Evolutionary conservation across 805 yeast species (phyloP), one percentile per base, ranked within the genome.

Genomic region (Yueomyces sp.): DNA sequence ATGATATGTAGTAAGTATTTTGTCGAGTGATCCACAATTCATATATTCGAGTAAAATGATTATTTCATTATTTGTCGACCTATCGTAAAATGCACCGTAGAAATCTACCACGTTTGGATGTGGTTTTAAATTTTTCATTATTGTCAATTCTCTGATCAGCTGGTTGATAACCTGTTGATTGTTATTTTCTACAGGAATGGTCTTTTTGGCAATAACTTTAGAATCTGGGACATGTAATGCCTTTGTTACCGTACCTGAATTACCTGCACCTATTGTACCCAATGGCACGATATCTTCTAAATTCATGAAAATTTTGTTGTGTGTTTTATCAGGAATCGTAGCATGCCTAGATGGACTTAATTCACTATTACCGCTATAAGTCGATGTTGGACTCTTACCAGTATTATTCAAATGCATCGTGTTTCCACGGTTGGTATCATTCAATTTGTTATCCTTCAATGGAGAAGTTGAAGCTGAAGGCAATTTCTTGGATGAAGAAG

Each of bases 11-110:
- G 72, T 71, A 48, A 80, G 65, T 28, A 90, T 80, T 48, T 84
- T 78, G 58, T 92, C 97, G 36, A 90, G 68, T 0, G 96, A 86
- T 0, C 95, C 90, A 62, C 96, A 85, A 62, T 90, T 95, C 76
- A 90, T 85, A 63, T 85, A 88, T 63, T 90, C 97, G 94, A 88
- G 87, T 59, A 95, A 82, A 47, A 92, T 83, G 11, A 86, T 81
- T 19, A 92, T 88, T 48, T 85, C 84, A 54, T 75, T 76, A 48
- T 49, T 52, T 1, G 52, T 49, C 2, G 59, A 48, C 30, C 72
- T 74, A 47, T 78, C 74, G 42, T 86, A 72, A 55, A 81, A 84
- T 0, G 96, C 95, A 5, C 97, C 97, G 62, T 81, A 90, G 60
- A 88, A 92, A 40, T 84, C 85, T 41, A 90, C 83, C 40, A 92